phyloP scores from a whole-genome alignment of 2,329 filamentous ascomycete genomes.

The Talaromyces sp. region DNA sequence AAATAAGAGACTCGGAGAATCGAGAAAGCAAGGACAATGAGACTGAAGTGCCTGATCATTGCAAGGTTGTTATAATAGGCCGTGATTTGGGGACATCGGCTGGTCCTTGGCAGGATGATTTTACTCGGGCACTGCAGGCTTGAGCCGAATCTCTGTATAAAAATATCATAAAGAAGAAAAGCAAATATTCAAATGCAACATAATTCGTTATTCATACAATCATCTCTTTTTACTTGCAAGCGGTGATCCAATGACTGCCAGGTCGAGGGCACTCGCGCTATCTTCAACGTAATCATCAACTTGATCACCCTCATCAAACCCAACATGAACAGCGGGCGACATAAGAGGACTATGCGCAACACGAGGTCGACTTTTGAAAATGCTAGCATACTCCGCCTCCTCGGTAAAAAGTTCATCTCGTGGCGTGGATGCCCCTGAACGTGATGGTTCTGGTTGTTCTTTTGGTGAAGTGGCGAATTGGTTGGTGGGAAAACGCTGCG shows the following conservation, averaged over 20 bases:
- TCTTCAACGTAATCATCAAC: constrained; percentile 16
- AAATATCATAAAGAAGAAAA: not conserved
- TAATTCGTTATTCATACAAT: constrained; percentile 3
- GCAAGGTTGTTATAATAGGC: constrained; percentile 47
- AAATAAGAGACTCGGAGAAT: constrained; percentile 64
- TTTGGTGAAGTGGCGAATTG: constrained; percentile 52
- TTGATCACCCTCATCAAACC: constrained; percentile 20
- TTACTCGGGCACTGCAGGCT: constrained; percentile 14
- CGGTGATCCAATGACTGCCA: constrained; percentile 12
- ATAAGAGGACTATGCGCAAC: constrained; percentile 67
- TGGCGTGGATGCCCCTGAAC: constrained; percentile 46
- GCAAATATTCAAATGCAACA: not conserved
- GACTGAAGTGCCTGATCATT: constrained; percentile 24
- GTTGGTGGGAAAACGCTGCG: constrained; percentile 46
- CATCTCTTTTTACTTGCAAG: constrained; percentile 14
- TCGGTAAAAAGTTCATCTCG: constrained; percentile 65
- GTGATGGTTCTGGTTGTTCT: constrained; percentile 17
- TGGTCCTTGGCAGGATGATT: constrained; percentile 31
- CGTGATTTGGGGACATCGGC: constrained; percentile 34
- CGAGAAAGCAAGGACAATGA: constrained; percentile 8
- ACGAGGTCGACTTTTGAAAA: constrained; percentile 79
- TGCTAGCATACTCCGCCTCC: constrained; percentile 69
- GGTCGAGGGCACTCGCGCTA: constrained; percentile 8
- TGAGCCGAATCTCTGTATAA: not conserved
- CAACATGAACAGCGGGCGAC: constrained; percentile 36